Percentiles rank a stretch among this genome's conserved stretches.
phyloP scores from a whole-genome alignment of 805 yeast species.

The Candida awuae region DNA sequence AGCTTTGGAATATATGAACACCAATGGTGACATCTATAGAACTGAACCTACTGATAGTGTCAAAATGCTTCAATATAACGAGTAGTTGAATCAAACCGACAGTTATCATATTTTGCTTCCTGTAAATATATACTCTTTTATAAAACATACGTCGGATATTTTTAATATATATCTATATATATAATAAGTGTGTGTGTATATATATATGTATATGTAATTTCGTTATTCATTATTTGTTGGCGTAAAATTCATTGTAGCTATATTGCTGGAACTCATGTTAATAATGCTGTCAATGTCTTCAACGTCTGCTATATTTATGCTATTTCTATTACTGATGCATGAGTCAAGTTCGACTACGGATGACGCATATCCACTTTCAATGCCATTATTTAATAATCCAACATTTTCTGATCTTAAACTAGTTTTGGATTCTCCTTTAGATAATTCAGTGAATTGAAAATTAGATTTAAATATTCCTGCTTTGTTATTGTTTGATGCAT shows the following conservation, averaged over 20 bases:
- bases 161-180: not conserved
- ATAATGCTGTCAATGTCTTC: conserved; percentile 11
- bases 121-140: not conserved
- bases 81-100: not conserved
- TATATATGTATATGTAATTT: not conserved
- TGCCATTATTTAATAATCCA: conserved; percentile 22
- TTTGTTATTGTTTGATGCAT: conserved; percentile 7
- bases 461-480: not conserved
- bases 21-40: conserved; percentile 32
- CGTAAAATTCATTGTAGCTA: conserved; percentile 8
- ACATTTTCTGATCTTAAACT: conserved; percentile 15
- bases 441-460: not conserved
- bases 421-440: conserved; percentile 15
- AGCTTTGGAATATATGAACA: conserved; percentile 26
- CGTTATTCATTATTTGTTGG: conserved; percentile 7
- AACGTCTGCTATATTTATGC: conserved; percentile 4
- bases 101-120: not conserved
- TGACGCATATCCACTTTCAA: conserved; percentile 5
- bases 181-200: no score
- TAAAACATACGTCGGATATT: no score
- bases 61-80: conserved; percentile 13
- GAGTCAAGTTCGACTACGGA: conserved; percentile 1
- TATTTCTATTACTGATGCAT: conserved; percentile 1
- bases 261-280: conserved; percentile 16
- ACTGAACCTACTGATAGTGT: conserved; percentile 26